These are phyloP conservation scores for Solanum chiquidenum DNA, from an alignment of 257 asterid species.

Conservation along the genomic window DNA sequence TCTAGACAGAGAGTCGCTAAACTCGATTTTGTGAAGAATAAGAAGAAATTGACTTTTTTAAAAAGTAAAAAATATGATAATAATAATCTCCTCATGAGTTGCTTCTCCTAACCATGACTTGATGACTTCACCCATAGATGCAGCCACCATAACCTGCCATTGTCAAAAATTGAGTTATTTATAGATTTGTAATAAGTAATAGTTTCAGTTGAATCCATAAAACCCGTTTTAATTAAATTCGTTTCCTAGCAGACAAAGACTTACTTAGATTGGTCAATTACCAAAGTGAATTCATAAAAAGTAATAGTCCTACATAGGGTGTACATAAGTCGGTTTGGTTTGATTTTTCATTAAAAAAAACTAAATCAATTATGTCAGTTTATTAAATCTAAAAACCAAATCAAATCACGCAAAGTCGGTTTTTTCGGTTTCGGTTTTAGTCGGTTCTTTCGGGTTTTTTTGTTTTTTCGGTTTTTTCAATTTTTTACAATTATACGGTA, in stretches of 20 bases:
- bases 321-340: no score
- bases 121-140: constrained; percentile 8
- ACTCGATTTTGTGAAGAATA: not conserved
- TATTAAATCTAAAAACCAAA: no score
- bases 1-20: not conserved
- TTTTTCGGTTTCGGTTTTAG: no score
- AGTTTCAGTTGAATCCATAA: not conserved
- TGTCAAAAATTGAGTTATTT: not conserved
- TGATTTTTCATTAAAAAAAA: no score
- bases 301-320: not conserved
- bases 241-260: not conserved
- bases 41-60: not conserved
- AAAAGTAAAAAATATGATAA: not conserved
- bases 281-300: constrained; percentile 9
- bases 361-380: no score
- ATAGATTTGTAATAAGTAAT: not conserved
- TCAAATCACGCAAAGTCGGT: no score
- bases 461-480: no score
- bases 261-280: constrained; percentile 39
- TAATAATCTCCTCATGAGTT: not conserved
- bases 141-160: constrained; percentile 46
- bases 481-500: no score
- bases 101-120: not conserved
- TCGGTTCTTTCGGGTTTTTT: no score
- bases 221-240: not conserved